Evolutionary conservation across 306 rosid species (phyloP).

Genomic region (Acacia confusa): DNA sequence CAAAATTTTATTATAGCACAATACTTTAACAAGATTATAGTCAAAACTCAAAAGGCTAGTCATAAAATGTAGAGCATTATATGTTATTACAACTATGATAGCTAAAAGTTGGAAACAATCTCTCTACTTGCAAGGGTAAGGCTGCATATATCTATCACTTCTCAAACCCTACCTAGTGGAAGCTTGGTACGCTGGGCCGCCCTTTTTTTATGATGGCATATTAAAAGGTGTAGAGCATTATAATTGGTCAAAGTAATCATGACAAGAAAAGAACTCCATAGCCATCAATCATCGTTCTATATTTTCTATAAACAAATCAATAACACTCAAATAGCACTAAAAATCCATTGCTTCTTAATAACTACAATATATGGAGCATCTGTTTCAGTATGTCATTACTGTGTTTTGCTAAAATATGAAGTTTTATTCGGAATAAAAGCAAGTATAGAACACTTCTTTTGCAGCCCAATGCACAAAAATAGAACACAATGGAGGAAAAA

Average conservation of each 20-base stretch:
- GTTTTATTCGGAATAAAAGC: not conserved
- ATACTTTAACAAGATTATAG: not conserved
- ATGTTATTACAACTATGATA: not conserved
- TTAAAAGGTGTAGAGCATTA: not conserved
- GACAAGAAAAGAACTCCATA: slow-evolving; percentile 13
- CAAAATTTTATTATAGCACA: slow-evolving; percentile 9
- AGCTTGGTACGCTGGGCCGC: too few relatives aligned
- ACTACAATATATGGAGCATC: not conserved
- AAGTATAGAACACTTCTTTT: not conserved
- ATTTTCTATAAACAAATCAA: slow-evolving; percentile 11
- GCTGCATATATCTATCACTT: too few relatives aligned
- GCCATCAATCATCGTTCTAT: not conserved
- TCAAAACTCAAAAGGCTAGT: too few relatives aligned
- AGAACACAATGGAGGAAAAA: not conserved
- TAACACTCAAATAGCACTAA: not conserved
- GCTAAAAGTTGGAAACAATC: too few relatives aligned
- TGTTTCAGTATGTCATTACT: slow-evolving; percentile 6
- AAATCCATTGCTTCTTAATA: not conserved
- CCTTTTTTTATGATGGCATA: not conserved
- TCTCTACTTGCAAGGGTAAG: too few relatives aligned
- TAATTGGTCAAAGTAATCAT: not conserved
- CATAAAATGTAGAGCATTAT: too few relatives aligned
- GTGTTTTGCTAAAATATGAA: not conserved
- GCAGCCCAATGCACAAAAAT: too few relatives aligned
- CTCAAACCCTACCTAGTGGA: too few relatives aligned